Percentiles rank a stretch among this genome's conserved stretches.
Conservation (phyloP, 106 monocot species). For the Agapanthus africanus region DNA sequence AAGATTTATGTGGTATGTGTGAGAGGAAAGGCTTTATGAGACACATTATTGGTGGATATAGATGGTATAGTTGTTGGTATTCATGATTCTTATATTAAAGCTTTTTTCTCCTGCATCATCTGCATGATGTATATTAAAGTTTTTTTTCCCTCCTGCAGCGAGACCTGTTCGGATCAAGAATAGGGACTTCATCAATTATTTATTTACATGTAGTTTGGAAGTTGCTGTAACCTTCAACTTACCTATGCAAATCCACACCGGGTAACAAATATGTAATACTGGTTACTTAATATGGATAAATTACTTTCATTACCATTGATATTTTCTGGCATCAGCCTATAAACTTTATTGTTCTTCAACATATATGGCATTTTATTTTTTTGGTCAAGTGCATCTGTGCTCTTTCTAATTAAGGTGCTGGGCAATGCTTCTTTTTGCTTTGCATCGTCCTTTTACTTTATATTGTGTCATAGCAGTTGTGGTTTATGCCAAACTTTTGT, state of each 20-base stretch:
- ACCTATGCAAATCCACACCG: constrained; percentile 96
- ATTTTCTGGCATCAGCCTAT: not conserved
- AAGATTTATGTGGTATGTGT: constrained; percentile 57
- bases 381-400: not conserved
- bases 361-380: not conserved
- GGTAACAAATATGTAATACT: constrained; percentile 39
- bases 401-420: not conserved
- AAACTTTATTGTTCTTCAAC: not conserved
- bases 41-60: not conserved
- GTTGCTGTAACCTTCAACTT: constrained; percentile 56
- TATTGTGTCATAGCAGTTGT: not conserved
- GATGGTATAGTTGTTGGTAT: not conserved
- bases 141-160: constrained; percentile 41
- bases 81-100: not conserved
- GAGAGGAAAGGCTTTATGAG: not conserved
- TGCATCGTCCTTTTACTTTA: too few species aligned
- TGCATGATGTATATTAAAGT: too few species aligned
- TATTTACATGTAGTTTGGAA: constrained; percentile 79
- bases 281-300: not conserved
- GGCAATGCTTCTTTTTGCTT: not conserved
- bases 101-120: too few species aligned
- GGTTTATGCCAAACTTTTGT: not conserved
- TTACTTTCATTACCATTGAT: not conserved
- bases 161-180: constrained; percentile 77
- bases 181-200: constrained; percentile 77